Percentiles rank a stretch among this genome's conserved stretches.
Evolutionary conservation across 148 eudicot genomes (phyloP).

Genomic region (Silene conica): DNA sequence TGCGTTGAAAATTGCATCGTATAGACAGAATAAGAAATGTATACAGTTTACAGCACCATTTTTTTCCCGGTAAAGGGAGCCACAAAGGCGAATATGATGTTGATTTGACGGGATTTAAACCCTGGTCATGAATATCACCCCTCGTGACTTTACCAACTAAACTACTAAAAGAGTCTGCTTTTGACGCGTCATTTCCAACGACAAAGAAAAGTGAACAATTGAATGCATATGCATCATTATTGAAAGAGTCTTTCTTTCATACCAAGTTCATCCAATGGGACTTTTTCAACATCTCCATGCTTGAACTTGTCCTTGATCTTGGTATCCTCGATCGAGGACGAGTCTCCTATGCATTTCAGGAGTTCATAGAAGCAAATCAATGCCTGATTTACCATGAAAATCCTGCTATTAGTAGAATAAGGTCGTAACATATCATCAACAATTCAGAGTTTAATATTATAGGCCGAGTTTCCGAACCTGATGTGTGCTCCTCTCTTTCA

Average conservation of each 20-base stretch:
- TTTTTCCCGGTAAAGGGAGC: no score
- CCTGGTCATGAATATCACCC: no score
- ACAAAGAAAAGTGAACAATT: no score
- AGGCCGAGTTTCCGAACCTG: constrained; percentile 41
- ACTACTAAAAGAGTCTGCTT: no score
- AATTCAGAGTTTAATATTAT: not conserved
- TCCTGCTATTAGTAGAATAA: constrained; percentile 1
- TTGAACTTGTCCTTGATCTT: constrained; percentile 51
- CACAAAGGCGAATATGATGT: not conserved
- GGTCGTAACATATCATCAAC: not conserved
- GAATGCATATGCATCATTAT: no score
- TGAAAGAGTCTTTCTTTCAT: not conserved
- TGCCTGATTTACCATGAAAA: constrained; percentile 35
- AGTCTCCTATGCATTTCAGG: constrained; percentile 59
- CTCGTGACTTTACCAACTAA: no score
- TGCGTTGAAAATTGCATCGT: not conserved
- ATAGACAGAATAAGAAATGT: no score
- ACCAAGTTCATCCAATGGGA: constrained; percentile 60
- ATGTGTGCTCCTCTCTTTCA: constrained; percentile 48
- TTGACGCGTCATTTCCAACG: no score
- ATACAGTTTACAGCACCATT: no score
- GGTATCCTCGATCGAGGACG: constrained; percentile 52
- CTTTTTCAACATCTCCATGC: constrained; percentile 26
- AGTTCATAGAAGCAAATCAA: constrained; percentile 56
- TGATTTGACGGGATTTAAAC: no score